Base-by-base conservation (phyloP, 345 rosid species). In the Odontarrhena argentea region DNA sequence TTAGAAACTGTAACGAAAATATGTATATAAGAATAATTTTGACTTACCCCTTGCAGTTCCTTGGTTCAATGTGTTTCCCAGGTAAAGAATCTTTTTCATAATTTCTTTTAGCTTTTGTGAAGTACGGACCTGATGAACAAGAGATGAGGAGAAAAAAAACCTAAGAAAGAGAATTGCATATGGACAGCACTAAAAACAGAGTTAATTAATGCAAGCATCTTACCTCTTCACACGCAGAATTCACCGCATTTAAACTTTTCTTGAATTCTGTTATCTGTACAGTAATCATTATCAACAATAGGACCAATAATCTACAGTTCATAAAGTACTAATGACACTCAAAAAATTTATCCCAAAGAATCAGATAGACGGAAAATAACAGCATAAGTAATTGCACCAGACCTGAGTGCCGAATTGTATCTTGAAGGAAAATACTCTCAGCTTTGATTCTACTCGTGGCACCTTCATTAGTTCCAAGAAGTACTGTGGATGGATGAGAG, bases 401-500 rank as follows among this genome's bases (percentile, higher is more conserved):
- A 94, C 99, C 99, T 91, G 97, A 81, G 88, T 74, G 73, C 84
- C 61, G 46, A 91, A 91, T 73, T 91, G 97, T 78, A 94, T 88
- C 81, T 94, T 94, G 87, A 94, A 94, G 74, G 96, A 84, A 82
- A 94, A 91, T 44, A 94, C 97, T 83, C 96, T 82, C 46, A 94
- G 77, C 74, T 94, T 94, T 26, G 96, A 92, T 82, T 91, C 99
- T 24, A 91, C 99, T 40, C 99, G 87, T 48, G 99, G 97, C 82
- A 94, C 97, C 83, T 91, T 94, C 97, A 94, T 94, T 64, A 73
- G 86, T 88, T 91, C 97, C 82, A 94, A 59, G 77, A 94, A 91
- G 70, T 71, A 94, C 99, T 94, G 88, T 7, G 9, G 60, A 67
- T n/a, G 46, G 44, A 38, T 54, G 47, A 80, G 52, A 63, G 24